Percentiles rank a stretch among this genome's conserved stretches.
These are phyloP conservation scores for Achlya hypogyna DNA, from an alignment of 352 stramenopile species.

Conservation along the genomic window DNA sequence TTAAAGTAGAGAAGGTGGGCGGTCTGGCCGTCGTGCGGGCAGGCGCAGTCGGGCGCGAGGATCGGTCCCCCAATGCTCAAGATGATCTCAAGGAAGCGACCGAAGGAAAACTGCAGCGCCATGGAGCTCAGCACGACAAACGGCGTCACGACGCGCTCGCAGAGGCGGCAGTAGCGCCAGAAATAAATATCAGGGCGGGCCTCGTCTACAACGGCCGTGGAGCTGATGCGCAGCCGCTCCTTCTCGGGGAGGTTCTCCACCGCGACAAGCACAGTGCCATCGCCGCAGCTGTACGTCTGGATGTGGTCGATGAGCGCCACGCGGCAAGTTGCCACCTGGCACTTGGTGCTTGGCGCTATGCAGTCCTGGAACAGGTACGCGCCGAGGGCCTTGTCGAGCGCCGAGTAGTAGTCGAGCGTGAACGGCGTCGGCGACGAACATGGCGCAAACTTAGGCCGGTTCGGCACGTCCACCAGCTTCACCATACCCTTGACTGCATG, in stretches of 20 bases:
- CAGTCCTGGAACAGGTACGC: slow-evolving; percentile 19
- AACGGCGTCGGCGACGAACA: slow-evolving; percentile 1
- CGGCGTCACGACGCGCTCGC: slow-evolving; percentile 87
- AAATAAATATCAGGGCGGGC: slow-evolving; percentile 81
- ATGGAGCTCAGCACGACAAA: slow-evolving; percentile 87
- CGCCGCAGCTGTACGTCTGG: slow-evolving; percentile 65
- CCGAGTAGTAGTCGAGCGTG: slow-evolving; percentile 13
- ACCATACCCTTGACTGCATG: slow-evolving; percentile 26
- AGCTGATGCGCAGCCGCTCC: not conserved
- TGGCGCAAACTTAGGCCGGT: slow-evolving; percentile 8
- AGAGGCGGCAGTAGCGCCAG: slow-evolving; percentile 96
- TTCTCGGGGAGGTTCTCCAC: slow-evolving; percentile 73
- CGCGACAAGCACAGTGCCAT: slow-evolving; percentile 65
- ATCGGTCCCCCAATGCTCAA: slow-evolving; percentile 79
- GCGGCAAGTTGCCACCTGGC: slow-evolving; percentile 71
- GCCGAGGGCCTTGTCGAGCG: slow-evolving; percentile 10
- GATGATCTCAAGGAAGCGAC: slow-evolving; percentile 95
- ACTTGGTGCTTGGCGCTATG: slow-evolving; percentile 52
- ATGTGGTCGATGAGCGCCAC: slow-evolving; percentile 76
- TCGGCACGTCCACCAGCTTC: slow-evolving; percentile 22
- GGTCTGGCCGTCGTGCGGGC: slow-evolving; percentile 9
- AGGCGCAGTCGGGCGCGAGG: not conserved
- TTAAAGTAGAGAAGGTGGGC: slow-evolving; percentile 69
- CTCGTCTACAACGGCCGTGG: not conserved
- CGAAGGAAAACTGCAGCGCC: slow-evolving; percentile 96